Conservation (phyloP, 805 yeast species). For the Pichia pseudocactophila region DNA sequence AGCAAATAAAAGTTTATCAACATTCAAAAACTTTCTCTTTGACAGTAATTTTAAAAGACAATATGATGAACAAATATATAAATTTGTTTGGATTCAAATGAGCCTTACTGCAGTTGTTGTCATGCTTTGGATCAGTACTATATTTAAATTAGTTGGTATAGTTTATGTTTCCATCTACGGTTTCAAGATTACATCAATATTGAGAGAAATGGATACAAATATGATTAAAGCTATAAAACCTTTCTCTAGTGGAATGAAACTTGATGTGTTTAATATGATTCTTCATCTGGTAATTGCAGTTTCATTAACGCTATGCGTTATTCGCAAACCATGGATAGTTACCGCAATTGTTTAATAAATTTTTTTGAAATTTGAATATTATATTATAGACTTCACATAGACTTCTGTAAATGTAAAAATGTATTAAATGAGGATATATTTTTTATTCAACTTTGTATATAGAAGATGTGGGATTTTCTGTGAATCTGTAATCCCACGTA, state of each 20-base stretch:
- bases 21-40: neutral
- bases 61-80: neutral
- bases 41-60: neutral
- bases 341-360: neutral
- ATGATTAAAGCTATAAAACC: conserved; percentile 6
- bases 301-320: neutral
- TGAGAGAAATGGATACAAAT: conserved; percentile 9
- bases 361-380: no score
- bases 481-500: conserved; percentile 57
- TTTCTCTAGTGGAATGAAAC: conserved; percentile 12
- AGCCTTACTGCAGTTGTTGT: neutral
- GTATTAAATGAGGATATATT: neutral
- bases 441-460: conserved; percentile 16
- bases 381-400: no score
- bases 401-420: no score
- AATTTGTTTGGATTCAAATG: neutral
- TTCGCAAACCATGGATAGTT: conserved; percentile 9
- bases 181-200: conserved; percentile 3
- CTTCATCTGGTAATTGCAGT: conserved; percentile 12
- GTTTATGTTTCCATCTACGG: conserved; percentile 5
- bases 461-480: conserved; percentile 51
- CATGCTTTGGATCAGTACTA: neutral
- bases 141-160: conserved; percentile 1
- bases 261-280: conserved; percentile 13
- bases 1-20: conserved; percentile 1